Base-by-base conservation (phyloP, 805 yeast genomes). In the Suhomyces sp. region DNA sequence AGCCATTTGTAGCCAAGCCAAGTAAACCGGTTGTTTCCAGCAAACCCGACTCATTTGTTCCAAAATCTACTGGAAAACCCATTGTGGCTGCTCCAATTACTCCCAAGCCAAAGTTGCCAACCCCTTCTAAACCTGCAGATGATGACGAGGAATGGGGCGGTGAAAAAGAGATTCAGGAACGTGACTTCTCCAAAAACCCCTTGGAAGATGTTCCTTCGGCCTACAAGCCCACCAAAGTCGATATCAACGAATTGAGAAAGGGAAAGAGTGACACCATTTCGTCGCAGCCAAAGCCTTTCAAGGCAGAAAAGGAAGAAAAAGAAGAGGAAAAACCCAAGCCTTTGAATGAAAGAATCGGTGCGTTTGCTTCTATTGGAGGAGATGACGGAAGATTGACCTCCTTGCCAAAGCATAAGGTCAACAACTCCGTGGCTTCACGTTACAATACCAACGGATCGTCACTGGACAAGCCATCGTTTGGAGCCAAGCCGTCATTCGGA, bases 131-230 rank as follows among this genome's bases (percentile, higher is more conserved):
- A 27, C 29, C 29, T 9, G 60, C 76, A 13, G 72, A 60, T 15
- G 71, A 64, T 38, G 85, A 81, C 50, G 89, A 85, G 52, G 92
- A 81, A 54, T 88, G 93, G 91, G 89, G 82, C 54, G 88, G 83
- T 50, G 88, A 83, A 60, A 80, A 77, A 52, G 85, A 80, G 62
- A 69, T 80, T 45, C 76, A 79, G 62, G 84, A 76, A 53, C 72
- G 86, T 61, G 86, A 82, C 59, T 80, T 82, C 58, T 57, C 67
- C 8, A 61, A 76, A 54, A 72, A 75, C 49, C 86, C 86, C 15
- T 71, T 82, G 57, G 76, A 78, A 55, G 74, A 74, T 52, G 77
- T 79, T 15, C 83, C 87, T 23, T 76, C 87, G 17, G 81, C 89
- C n/a, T 84, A 85, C 67, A 79, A 78, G 63, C 88, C 88, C 13